Conservation (phyloP, 805 yeast genomes). For the Wickerhamomyces bisporus region DNA sequence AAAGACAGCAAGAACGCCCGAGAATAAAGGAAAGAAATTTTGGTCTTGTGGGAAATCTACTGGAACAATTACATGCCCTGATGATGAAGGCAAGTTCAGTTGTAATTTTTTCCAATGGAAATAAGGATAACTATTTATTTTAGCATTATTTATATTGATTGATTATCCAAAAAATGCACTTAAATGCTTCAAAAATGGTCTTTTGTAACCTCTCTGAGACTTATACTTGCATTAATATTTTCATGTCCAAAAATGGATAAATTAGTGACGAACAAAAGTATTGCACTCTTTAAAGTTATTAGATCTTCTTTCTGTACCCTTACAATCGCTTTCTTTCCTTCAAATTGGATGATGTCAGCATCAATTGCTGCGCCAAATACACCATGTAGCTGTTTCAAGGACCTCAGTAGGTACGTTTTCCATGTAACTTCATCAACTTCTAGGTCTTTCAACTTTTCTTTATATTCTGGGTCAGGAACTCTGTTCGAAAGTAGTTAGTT, state of each 20-base stretch:
- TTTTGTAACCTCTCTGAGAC: constrained; percentile 3
- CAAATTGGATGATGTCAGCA: constrained; percentile 24
- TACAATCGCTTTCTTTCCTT: constrained; percentile 21
- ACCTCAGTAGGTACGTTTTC: constrained; percentile 31
- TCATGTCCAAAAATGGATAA: constrained; percentile 22
- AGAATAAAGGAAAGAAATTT: constrained; percentile 45
- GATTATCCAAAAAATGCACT: too few species aligned
- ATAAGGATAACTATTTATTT: constrained; percentile 4
- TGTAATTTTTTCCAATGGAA: constrained; percentile 56
- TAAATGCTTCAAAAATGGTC: too few species aligned
- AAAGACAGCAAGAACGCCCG: constrained; percentile 38
- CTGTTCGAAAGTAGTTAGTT: too few species aligned
- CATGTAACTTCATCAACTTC: constrained; percentile 33
- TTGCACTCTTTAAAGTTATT: constrained; percentile 24
- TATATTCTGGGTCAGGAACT: not conserved
- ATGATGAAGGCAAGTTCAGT: constrained; percentile 27
- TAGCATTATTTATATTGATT: constrained; percentile 2
- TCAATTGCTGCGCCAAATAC: constrained; percentile 36
- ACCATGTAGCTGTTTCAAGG: constrained; percentile 34
- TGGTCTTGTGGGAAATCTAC: constrained; percentile 46
- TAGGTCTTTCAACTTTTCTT: constrained; percentile 5
- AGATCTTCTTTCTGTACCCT: constrained; percentile 26
- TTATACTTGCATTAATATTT: constrained; percentile 21
- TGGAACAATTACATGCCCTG: constrained; percentile 18
- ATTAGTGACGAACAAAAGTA: constrained; percentile 27